These are phyloP conservation scores for Crucibulum laeve DNA, from an alignment of 768 basidiomycete species.

Conservation along the genomic window DNA sequence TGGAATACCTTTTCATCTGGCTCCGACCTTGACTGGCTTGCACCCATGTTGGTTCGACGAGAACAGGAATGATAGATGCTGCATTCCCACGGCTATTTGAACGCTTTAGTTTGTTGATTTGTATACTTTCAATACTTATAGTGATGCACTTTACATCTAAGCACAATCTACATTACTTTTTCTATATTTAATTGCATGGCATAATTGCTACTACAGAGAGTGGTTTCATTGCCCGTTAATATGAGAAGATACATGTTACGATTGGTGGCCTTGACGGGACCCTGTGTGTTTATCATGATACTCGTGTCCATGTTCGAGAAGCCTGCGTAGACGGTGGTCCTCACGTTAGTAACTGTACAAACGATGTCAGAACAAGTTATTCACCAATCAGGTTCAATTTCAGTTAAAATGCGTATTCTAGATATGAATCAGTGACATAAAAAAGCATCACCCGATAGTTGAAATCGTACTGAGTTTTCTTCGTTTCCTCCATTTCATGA, in stretches of 20 bases:
- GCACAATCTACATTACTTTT: no score
- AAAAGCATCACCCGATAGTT: neutral
- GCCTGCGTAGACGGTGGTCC: constrained; percentile 15
- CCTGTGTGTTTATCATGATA: constrained; percentile 10
- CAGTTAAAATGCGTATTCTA: constrained; percentile 90
- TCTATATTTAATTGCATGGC: no score
- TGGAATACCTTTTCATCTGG: constrained; percentile 54
- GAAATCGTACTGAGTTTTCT: constrained; percentile 75
- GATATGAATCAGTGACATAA: constrained; percentile 9
- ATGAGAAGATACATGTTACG: no score
- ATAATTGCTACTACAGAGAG: no score
- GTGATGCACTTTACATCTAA: neutral
- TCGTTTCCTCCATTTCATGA: constrained; percentile 96
- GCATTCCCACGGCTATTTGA: neutral
- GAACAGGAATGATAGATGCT: neutral
- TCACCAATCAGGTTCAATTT: constrained; percentile 93
- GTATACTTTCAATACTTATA: no score
- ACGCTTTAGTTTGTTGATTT: no score
- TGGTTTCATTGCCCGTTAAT: no score
- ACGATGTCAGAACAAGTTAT: constrained; percentile 2
- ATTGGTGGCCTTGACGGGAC: no score
- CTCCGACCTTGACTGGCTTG: constrained; percentile 59
- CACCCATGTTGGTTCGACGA: constrained; percentile 46
- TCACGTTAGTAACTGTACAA: no score
- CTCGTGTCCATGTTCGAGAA: constrained; percentile 31